phyloP scores from a whole-genome alignment of 768 basidiomycete species.

The Russula brevipes region DNA sequence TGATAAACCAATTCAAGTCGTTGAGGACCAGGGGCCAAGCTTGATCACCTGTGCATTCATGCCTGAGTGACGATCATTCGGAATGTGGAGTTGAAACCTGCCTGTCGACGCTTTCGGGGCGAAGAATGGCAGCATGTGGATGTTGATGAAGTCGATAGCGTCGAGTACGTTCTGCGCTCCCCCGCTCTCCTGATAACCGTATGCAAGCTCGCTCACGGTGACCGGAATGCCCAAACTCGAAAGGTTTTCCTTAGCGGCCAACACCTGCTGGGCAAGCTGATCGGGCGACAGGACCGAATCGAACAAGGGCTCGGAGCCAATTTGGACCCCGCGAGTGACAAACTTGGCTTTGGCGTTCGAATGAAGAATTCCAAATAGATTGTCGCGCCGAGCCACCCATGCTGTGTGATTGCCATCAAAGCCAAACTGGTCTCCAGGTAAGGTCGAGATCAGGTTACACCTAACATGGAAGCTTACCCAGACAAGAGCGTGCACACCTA shows the following conservation, averaged over 20 bases:
- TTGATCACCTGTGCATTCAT: constrained; percentile 38
- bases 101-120: constrained; percentile 50
- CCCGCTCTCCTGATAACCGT: constrained; percentile 44
- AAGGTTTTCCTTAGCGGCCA: constrained; percentile 44
- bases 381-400: constrained; percentile 31
- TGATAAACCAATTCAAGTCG: constrained; percentile 64
- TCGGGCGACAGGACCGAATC: constrained; percentile 49
- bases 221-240: constrained; percentile 55
- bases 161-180: constrained; percentile 52
- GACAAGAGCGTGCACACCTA: constrained; percentile 69
- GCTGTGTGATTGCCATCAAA: constrained; percentile 30
- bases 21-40: constrained; percentile 58
- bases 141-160: constrained; percentile 59
- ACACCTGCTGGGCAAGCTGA: constrained; percentile 49
- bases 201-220: constrained; percentile 45
- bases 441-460: neutral
- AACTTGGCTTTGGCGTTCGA: constrained; percentile 45
- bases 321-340: constrained; percentile 61
- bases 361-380: constrained; percentile 29
- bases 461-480: constrained; percentile 46
- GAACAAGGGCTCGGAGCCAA: constrained; percentile 67
- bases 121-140: constrained; percentile 71
- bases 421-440: constrained; percentile 28
- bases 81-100: constrained; percentile 27
- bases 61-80: neutral